Evolutionary conservation across 768 basidiomycete species (phyloP), one percentile per base, ranked within the genome.

Genomic region (Termitomyces sp.): DNA sequence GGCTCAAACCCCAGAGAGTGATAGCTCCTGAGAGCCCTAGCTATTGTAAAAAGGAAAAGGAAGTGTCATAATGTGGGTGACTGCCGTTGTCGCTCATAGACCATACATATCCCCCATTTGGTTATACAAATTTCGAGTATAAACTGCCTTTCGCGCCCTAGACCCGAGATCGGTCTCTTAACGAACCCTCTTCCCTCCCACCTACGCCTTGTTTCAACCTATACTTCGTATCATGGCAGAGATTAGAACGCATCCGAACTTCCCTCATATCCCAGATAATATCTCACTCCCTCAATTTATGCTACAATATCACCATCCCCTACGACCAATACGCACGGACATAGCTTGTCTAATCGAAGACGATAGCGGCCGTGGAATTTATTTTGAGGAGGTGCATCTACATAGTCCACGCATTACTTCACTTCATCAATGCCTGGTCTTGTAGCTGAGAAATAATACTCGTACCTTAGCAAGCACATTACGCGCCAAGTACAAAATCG

Each of bases 211-310:
- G 25, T 38, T 60, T 58, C 62, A 48, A 53, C 45, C 25, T 37
- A 40, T 53, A 34, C 49, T 63, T 37, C 40, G 62, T 31, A 63
- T 57, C 31, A 76, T 76, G 71, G 63, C 69, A 40, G 69, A 69
- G 48, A 69, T 76, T 57, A 67, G 68, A 56, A 58, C 64, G 63
- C 64, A 68, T n/a, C 70, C 65, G 45, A 58, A 72, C 12, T 67
- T 81, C 51, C 74, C 75, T 56, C 65, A 66, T 43, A 79, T 85
- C 50, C 86, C 86, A n/a, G 82, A 85, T 56, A 71, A 85, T 70
- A 67, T 86, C 29, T 83, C 81, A 5, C 68, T 86, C 2, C 77
- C 84, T 0, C 82, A 85, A 62, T 87, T 87, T 64, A 77, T 86
- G 69, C 72, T 87, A 32, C 80, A 85, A 61, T 74, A 73, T 29